Conservation (phyloP, 164 flowering plant species). For the Liquidambar formosana region DNA sequence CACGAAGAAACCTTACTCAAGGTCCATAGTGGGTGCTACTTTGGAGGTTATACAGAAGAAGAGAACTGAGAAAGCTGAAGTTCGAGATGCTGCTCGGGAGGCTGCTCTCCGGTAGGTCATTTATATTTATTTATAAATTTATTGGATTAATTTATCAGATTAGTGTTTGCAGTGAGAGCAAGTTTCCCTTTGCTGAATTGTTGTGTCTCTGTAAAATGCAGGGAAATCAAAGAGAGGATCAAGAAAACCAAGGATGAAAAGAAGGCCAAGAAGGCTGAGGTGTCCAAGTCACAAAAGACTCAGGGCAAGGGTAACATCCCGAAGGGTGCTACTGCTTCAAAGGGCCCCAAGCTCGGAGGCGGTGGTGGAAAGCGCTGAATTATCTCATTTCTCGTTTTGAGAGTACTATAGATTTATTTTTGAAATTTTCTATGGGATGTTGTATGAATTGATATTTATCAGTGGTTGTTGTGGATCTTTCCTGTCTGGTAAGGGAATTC, state of each 20-base stretch:
- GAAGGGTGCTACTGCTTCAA: slow-evolving; percentile 29
- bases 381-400: not conserved
- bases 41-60: slow-evolving; percentile 37
- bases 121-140: not conserved
- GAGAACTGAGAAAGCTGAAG: slow-evolving; percentile 34
- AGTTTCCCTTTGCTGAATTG: too few relatives aligned
- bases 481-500: not conserved
- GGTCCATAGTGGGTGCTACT: slow-evolving; percentile 40
- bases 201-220: slow-evolving; percentile 4
- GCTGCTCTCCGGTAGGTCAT: slow-evolving; percentile 31
- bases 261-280: slow-evolving; percentile 49
- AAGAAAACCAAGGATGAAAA: slow-evolving; percentile 52
- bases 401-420: not conserved
- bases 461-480: not conserved
- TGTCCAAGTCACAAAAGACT: slow-evolving; percentile 32
- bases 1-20: slow-evolving; percentile 37
- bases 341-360: slow-evolving; percentile 46
- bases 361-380: slow-evolving; percentile 46
- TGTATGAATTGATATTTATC: not conserved
- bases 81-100: slow-evolving; percentile 37
- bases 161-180: too few relatives aligned
- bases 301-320: slow-evolving; percentile 26
- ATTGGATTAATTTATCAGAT: not conserved
- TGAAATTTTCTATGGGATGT: not conserved
- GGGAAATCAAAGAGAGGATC: slow-evolving; percentile 48